Evolutionary conservation across 2,329 filamentous ascomycete species (phyloP).

Genomic region (Claviceps sp.): DNA sequence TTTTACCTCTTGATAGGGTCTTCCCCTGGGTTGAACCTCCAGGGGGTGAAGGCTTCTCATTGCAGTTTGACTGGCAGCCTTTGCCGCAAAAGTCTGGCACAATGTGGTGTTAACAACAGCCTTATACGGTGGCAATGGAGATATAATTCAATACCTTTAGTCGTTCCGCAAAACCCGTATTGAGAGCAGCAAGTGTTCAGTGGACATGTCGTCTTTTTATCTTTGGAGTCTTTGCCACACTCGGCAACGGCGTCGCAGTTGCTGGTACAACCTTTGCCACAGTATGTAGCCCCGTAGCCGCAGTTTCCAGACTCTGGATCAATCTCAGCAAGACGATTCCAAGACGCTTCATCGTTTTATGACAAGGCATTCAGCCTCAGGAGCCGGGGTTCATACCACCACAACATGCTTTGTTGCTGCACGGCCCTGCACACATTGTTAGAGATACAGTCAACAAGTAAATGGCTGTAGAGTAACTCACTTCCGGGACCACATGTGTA

Average conservation of each 20-base stretch:
- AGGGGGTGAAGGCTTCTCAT: neutral
- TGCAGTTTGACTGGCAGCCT: conserved; percentile 11
- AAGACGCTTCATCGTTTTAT: too few relatives aligned
- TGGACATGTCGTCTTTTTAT: conserved; percentile 15
- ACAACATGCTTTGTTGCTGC: neutral
- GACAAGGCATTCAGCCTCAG: too few relatives aligned
- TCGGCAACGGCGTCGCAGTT: conserved; percentile 14
- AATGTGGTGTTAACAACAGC: neutral
- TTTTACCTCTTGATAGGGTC: neutral
- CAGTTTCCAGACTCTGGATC: neutral
- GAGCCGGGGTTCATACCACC: neutral
- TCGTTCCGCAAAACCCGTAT: conserved; percentile 7
- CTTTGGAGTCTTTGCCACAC: conserved; percentile 16
- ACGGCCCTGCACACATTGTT: neutral
- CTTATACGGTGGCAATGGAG: neutral
- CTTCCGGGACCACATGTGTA: neutral
- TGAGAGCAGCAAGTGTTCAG: conserved; percentile 21
- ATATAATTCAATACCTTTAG: neutral
- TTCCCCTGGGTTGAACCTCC: neutral
- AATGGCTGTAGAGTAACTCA: neutral
- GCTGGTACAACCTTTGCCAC: conserved; percentile 1
- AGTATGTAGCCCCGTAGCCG: conserved; percentile 1
- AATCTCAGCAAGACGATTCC: neutral
- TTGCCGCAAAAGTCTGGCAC: conserved; percentile 12
- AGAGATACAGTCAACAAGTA: neutral